Base-by-base conservation (phyloP, 768 basidiomycete species). In the Neoboletus subvelutipes region DNA sequence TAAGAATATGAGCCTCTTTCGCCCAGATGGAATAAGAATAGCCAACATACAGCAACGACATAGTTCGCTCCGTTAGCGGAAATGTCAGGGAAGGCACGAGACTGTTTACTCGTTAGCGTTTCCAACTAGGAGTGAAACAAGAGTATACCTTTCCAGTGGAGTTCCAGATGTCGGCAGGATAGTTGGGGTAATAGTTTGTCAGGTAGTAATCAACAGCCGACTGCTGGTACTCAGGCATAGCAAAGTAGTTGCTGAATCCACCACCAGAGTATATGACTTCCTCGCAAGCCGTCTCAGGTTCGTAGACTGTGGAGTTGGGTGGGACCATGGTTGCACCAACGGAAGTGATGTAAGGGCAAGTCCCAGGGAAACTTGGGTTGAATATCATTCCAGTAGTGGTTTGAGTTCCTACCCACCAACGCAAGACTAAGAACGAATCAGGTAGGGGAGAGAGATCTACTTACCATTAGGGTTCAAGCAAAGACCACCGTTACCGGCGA, bases 281-380 rank as follows among this genome's bases (percentile, higher is more conserved):
- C 48, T 67, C 64, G 33, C 73, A 74, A 26, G 70, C 73, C 37
- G 53, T 57, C 54, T 74, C 74, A 13, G 53, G 56, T 0, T 69
- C 63, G 5, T 50, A 60, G n/a, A 71, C 71, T 11, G 68, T 71
- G 2, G 64, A 51, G 37, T 68, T 68, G 3, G 73, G 69, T 24
- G 75, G 74, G 24, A 80, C 64, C 64, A 77, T 77, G 2, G 82
- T 82, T 8, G 77, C 81, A 28, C 82, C 80, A 13, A 82, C 71
- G 2, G 75, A 68, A 4, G 80, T 80, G 28, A 81, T 63, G 56
- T 69, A 81, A 20, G 80, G 76, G 52, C 80, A 80, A 5, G 72
- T 70, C 22, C 61, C 71, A 1, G 80, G 80, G 72, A 79, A 80
- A 22, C 50, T 60, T 0, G 77, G 79, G 57, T 73, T 78, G 66